Evolutionary conservation across 1,284 basidiomycete genomes (phyloP).

Genomic region (Heterobasidion parviporum): DNA sequence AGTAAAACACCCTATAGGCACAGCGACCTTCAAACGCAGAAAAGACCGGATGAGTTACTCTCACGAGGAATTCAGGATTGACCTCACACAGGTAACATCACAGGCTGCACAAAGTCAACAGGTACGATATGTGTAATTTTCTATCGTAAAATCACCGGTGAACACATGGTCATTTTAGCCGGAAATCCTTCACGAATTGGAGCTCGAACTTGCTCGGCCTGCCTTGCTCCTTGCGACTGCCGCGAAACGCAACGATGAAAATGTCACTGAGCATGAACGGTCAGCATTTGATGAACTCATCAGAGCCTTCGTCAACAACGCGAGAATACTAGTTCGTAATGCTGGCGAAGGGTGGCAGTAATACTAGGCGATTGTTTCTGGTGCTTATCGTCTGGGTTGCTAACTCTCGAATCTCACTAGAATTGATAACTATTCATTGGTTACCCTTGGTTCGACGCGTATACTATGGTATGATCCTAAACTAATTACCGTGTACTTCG

Average conservation of each 20-base stretch:
- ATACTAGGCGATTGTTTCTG: neutral
- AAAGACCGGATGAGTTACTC: constrained; percentile 92
- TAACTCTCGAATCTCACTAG: too few species aligned
- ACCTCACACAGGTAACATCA: constrained; percentile 86
- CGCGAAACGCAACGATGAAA: constrained; percentile 47
- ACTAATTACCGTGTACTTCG: too few species aligned
- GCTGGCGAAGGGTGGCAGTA: constrained; percentile 34
- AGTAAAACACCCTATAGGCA: constrained; percentile 57
- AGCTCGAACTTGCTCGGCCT: constrained; percentile 61
- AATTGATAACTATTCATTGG: too few species aligned
- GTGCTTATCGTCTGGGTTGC: too few species aligned
- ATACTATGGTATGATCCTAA: too few species aligned
- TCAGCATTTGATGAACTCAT: constrained; percentile 73
- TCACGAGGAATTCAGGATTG: constrained; percentile 89
- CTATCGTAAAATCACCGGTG: neutral
- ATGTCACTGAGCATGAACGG: constrained; percentile 51
- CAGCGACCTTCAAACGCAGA: constrained; percentile 51
- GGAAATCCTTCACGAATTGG: constrained; percentile 63
- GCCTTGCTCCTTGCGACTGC: constrained; percentile 52
- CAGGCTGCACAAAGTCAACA: constrained; percentile 33
- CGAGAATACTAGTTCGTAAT: constrained; percentile 66
- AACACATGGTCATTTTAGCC: constrained; percentile 26
- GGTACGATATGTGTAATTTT: constrained; percentile 28
- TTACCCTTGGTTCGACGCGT: too few species aligned
- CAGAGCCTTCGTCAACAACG: constrained; percentile 77